Percentiles rank a stretch among this genome's conserved stretches.
phyloP scores from a whole-genome alignment of 441 rosid species.

The Gossypium davidsonii region DNA sequence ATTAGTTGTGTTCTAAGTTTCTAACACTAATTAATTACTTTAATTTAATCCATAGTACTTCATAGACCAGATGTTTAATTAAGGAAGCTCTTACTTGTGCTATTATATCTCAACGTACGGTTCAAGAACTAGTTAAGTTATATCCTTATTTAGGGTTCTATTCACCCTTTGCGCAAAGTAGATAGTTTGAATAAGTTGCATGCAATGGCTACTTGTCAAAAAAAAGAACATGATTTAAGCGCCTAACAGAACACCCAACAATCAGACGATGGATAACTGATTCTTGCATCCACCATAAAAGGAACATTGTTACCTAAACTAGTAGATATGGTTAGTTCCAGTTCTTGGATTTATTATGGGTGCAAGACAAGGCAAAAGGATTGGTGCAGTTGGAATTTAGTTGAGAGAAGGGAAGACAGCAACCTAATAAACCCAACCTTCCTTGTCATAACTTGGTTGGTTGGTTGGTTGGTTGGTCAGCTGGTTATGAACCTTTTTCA shows the following conservation, averaged over 20 bases:
- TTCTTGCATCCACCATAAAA: neutral
- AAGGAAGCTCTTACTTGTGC: neutral
- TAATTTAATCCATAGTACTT: neutral
- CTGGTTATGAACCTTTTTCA: neutral
- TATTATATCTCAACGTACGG: neutral
- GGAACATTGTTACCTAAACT: neutral
- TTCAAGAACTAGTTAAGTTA: neutral
- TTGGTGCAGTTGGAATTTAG: neutral
- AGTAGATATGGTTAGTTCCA: neutral
- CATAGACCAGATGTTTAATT: neutral
- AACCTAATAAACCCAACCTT: neutral
- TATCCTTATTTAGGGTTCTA: neutral
- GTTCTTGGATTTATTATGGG: neutral
- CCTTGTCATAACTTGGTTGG: neutral
- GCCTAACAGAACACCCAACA: neutral
- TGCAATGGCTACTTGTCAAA: neutral
- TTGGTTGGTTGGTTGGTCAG: neutral
- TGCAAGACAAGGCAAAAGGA: neutral
- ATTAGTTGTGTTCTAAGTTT: neutral
- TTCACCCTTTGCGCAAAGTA: neutral
- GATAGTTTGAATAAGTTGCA: neutral
- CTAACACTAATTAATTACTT: neutral
- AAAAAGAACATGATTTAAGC: neutral
- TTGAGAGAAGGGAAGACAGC: neutral
- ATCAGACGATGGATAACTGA: neutral